Evolutionary conservation across 768 basidiomycete genomes (phyloP).

Genomic region (Crepidotus variabilis): DNA sequence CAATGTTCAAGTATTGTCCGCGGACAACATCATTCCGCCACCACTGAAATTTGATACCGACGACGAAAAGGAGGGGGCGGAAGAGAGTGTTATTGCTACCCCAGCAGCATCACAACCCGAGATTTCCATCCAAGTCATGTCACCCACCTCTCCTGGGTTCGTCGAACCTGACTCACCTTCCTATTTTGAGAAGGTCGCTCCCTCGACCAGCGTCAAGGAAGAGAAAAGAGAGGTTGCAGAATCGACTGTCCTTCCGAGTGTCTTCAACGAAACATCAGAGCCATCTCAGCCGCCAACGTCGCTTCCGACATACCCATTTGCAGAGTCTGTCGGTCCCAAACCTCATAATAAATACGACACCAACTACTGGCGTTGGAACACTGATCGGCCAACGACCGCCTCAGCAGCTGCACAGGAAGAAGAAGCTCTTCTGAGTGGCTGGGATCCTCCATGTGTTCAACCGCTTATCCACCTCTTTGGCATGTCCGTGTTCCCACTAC

Average conservation of each 20-base stretch:
- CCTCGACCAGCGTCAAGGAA: not conserved
- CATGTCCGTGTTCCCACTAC: conserved; percentile 18
- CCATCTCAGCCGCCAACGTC: not conserved
- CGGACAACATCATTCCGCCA: conserved; percentile 6
- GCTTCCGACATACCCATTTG: not conserved
- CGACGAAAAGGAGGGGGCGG: conserved; percentile 2
- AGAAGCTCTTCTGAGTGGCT: conserved; percentile 10
- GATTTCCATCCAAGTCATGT: conserved; percentile 10
- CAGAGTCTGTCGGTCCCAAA: not conserved
- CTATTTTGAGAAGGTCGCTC: not conserved
- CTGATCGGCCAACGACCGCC: not conserved
- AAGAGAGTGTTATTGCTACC: conserved; percentile 26
- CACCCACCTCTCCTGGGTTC: conserved; percentile 33
- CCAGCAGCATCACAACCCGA: conserved; percentile 8
- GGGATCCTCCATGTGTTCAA: conserved; percentile 13
- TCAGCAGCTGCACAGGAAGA: not conserved
- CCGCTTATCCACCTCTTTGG: conserved; percentile 20
- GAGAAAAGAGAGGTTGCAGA: not conserved
- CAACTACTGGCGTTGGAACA: conserved; percentile 6
- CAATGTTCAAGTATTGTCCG: conserved; percentile 24
- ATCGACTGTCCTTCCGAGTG: not conserved
- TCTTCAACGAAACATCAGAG: too few species aligned
- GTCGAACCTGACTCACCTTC: not conserved
- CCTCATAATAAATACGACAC: not conserved
- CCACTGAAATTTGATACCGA: not conserved